These are phyloP conservation scores for Gloeostereum incarnatum DNA, from an alignment of 768 basidiomycete species.

Conservation along the genomic window DNA sequence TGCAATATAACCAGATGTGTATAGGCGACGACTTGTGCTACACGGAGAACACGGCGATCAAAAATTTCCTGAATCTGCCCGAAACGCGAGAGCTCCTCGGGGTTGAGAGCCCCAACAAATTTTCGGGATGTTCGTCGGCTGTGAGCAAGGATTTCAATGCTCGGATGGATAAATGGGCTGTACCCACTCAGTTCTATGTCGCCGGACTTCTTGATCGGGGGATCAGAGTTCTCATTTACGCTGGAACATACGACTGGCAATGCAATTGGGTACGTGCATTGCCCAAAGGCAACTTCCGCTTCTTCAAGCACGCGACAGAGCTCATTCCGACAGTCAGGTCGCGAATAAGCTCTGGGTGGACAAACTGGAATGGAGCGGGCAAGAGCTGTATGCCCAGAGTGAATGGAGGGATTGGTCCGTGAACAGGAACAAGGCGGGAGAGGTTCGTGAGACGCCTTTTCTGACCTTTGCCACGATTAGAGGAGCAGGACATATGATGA, in stretches of 20 bases:
- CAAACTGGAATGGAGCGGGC: conserved; percentile 63
- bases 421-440: conserved; percentile 36
- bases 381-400: conserved; percentile 34
- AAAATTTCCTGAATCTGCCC: conserved; percentile 35
- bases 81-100: conserved; percentile 32
- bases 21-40: conserved; percentile 23
- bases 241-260: conserved; percentile 45
- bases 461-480: conserved; percentile 29
- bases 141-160: conserved; percentile 47
- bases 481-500: conserved; percentile 48
- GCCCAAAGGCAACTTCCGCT: background rate
- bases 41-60: conserved; percentile 27
- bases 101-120: conserved; percentile 40
- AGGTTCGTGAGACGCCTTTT: conserved; percentile 25
- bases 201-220: conserved; percentile 68
- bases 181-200: conserved; percentile 35
- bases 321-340: conserved; percentile 52
- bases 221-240: conserved; percentile 64
- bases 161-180: conserved; percentile 35
- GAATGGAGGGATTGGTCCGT: conserved; percentile 53
- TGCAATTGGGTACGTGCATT: too few relatives aligned
- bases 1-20: conserved; percentile 4
- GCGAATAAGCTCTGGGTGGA: conserved; percentile 74
- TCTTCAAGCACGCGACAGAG: background rate
- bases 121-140: conserved; percentile 42